A percentile compares a stretch with the other conserved stretches of the same genome.
phyloP scores from a whole-genome alignment of 345 rosid genomes.

The Dovyalis caffra region DNA sequence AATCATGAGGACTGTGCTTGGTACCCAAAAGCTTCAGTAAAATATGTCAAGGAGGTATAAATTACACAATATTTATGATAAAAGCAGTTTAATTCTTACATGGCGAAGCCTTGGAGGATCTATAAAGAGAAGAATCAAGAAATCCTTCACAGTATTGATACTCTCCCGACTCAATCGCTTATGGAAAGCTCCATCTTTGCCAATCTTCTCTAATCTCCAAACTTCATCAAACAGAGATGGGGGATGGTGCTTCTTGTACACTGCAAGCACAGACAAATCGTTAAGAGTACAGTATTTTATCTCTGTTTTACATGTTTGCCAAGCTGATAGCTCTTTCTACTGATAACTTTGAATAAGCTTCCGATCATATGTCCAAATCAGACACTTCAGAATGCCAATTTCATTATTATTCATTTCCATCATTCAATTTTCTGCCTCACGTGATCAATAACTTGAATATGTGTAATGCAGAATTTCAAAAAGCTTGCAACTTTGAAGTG shows the following conservation, averaged over 20 bases:
- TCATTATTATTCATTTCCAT: background rate
- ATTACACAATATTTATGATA: background rate
- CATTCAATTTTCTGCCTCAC: background rate
- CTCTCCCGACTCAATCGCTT: constrained; percentile 65
- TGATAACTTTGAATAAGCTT: background rate
- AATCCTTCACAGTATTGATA: constrained; percentile 80
- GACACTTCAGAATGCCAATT: background rate
- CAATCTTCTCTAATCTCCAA: constrained; percentile 98
- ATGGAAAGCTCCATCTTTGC: constrained; percentile 98
- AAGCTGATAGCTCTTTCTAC: background rate
- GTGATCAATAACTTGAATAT: background rate
- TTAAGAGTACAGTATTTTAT: background rate
- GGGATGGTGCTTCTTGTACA: constrained; percentile 95
- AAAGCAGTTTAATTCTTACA: constrained; percentile 41
- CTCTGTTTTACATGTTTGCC: constrained; percentile 5
- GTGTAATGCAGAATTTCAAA: background rate
- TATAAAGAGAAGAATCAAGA: constrained; percentile 59
- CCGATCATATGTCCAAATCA: background rate
- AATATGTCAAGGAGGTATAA: background rate
- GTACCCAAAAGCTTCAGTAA: background rate
- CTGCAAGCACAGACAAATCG: constrained; percentile 45
- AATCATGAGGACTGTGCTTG: background rate
- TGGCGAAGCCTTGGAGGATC: constrained; percentile 75
- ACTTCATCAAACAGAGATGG: constrained; percentile 84
- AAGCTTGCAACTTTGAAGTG: background rate